Conservation (phyloP, 2,329 filamentous ascomycete species). For the Domatiomyces catenatus region DNA sequence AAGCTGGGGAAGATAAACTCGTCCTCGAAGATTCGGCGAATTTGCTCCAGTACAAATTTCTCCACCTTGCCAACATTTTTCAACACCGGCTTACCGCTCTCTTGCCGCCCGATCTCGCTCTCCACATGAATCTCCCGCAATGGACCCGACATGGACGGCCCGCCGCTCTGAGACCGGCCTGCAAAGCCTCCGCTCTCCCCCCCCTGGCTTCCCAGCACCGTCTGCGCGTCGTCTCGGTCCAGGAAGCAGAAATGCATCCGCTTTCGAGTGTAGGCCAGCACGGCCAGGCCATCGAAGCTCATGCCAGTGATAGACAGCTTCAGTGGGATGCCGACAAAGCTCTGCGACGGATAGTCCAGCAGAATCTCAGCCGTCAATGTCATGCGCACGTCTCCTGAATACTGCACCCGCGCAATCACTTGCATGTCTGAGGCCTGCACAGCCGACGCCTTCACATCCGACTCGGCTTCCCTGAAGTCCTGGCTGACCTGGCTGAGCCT, state of each 20-base stretch:
- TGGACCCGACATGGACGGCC: constrained; percentile 39
- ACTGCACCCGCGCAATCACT: constrained; percentile 78
- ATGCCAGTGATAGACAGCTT: constrained; percentile 90
- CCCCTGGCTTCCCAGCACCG: constrained; percentile 42
- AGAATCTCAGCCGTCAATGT: constrained; percentile 89
- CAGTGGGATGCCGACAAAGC: constrained; percentile 88
- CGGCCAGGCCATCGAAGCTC: constrained; percentile 86
- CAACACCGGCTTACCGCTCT: constrained; percentile 80
- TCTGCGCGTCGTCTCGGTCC: constrained; percentile 75
- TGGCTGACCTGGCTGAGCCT: constrained; percentile 6
- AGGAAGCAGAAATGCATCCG: constrained; percentile 88
- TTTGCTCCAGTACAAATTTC: constrained; percentile 90
- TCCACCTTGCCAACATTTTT: constrained; percentile 99
- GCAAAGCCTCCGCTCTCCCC: constrained; percentile 15
- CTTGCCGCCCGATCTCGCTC: constrained; percentile 89
- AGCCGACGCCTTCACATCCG: constrained; percentile 6
- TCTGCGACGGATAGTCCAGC: constrained; percentile 95
- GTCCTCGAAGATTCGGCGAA: constrained; percentile 92
- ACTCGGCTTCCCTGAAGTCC: constrained; percentile 2
- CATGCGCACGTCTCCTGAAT: constrained; percentile 72
- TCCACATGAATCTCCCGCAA: constrained; percentile 90
- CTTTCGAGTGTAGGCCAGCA: constrained; percentile 79
- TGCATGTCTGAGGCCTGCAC: constrained; percentile 69
- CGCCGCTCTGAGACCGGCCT: constrained; percentile 10
- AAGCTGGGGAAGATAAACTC: constrained; percentile 98